Base-by-base conservation (phyloP, 805 yeast species). In the Kuraishia cidri region DNA sequence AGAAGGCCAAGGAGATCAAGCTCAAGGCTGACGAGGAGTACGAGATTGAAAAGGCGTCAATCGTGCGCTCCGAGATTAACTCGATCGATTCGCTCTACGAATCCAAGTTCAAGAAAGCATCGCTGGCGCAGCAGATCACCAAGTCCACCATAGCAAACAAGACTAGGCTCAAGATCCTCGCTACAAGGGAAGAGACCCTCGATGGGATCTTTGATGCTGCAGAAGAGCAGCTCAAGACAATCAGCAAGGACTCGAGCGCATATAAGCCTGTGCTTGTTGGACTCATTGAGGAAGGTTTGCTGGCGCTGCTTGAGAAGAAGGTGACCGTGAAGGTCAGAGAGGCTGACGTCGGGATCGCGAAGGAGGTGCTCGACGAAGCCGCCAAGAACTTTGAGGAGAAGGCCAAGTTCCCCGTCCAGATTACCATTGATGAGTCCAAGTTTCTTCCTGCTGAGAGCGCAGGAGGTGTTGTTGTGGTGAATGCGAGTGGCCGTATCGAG, bases 11-110 rank as follows among this genome's bases (percentile, higher is more conserved):
- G 58, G 99, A 92, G 62, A 87, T 92, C 54, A 79, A 72, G 56
- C 69, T 92, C 50, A 94, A 92, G 68, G 96, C 97, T 28, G 95
- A 94, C 57, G 98, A 92, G 62, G 99, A 92, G 65, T 92, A 90
- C 57, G 97, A 92, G 62, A 88, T 92, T 50, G 98, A 92, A 58
- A 92, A 92, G 69, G 90, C 96, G 15, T 77, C 86, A 37, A 78
- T 92, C 52, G 97, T 92, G 37, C 84, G 97, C 52, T 72, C 86
- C 10, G 98, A 92, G 62, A 82, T 82, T 36, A 79, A 92, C 32
- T 75, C 88, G 33, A 86, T 92, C 46, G 98, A 92, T 56, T 63
- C 79, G 13, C 64, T 72, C 25, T 85, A 79, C 55, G 88, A 81
- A 42, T 77, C 74, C 47, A 86, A 84, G 56, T 71, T 83, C 63